Percentiles rank a stretch among this genome's conserved stretches.
phyloP scores from a whole-genome alignment of 169 alveolate genomes.

The Ichthyophthirius multifiliis region DNA sequence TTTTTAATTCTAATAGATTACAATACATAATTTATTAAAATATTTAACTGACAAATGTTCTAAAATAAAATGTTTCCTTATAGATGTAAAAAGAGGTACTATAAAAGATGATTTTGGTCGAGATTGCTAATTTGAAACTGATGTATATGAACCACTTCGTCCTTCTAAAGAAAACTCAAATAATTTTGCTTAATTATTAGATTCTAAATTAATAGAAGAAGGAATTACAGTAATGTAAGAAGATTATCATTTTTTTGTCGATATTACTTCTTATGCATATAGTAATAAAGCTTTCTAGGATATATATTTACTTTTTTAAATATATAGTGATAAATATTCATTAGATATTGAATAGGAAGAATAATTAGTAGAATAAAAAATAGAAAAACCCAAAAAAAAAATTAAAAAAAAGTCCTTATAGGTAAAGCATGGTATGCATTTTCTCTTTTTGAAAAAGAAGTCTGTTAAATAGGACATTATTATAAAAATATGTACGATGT shows the following conservation, averaged over 20 bases:
- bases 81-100: conserved; percentile 32
- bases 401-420: background rate
- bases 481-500: conserved; percentile 25
- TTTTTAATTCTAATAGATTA: background rate
- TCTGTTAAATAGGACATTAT: conserved; percentile 19
- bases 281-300: conserved; percentile 37
- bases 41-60: conserved; percentile 22
- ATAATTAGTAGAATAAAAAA: background rate
- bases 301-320: conserved; percentile 19
- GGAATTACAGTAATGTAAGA: conserved; percentile 31
- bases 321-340: conserved; percentile 9
- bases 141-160: conserved; percentile 21
- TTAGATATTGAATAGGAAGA: conserved; percentile 9
- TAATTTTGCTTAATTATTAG: background rate
- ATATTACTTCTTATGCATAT: conserved; percentile 33
- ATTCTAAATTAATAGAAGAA: conserved; percentile 17
- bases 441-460: conserved; percentile 18
- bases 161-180: background rate
- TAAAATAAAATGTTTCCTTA: conserved; percentile 25
- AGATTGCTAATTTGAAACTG: conserved; percentile 31
- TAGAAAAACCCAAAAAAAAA: background rate
- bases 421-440: conserved; percentile 42
- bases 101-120: conserved; percentile 30
- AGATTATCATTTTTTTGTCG: conserved; percentile 41
- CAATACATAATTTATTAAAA: conserved; percentile 20